Percentiles rank a stretch among this genome's conserved stretches.
Evolutionary conservation across 2,329 filamentous ascomycete genomes (phyloP).

Genomic region (Phyllosticta capitalensis): DNA sequence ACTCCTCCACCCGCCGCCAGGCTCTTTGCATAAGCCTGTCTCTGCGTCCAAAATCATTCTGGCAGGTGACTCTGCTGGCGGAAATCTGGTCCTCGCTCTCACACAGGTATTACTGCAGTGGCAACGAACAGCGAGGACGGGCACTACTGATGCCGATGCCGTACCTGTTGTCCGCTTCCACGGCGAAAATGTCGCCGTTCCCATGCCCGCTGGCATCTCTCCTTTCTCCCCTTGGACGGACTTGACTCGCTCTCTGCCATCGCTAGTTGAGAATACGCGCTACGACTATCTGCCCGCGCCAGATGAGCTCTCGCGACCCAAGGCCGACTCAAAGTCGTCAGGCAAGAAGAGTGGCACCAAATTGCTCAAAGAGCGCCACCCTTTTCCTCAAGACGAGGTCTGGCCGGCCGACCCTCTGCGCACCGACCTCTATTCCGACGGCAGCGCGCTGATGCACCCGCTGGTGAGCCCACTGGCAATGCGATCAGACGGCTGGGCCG

Average conservation of each 20-base stretch:
- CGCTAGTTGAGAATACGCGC: constrained; percentile 39
- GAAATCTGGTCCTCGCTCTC: constrained; percentile 57
- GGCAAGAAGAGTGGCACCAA: constrained; percentile 17
- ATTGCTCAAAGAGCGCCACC: background rate
- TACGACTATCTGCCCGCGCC: constrained; percentile 56
- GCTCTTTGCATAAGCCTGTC: constrained; percentile 57
- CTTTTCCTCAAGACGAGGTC: constrained; percentile 39
- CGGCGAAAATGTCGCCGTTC: constrained; percentile 47
- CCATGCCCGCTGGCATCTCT: constrained; percentile 57
- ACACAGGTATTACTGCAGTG: constrained; percentile 61
- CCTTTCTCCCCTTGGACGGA: constrained; percentile 63
- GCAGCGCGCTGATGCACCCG: constrained; percentile 48
- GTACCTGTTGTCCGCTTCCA: constrained; percentile 49
- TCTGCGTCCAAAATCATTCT: constrained; percentile 58
- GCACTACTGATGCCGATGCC: constrained; percentile 31
- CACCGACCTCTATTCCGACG: constrained; percentile 39
- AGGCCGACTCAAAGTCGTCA: background rate
- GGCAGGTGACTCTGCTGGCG: constrained; percentile 67
- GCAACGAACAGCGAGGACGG: constrained; percentile 22
- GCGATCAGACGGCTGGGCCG: constrained; percentile 46
- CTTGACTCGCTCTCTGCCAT: constrained; percentile 53
- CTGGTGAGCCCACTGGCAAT: constrained; percentile 53
- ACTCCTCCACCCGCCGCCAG: constrained; percentile 61
- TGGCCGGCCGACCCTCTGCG: constrained; percentile 39
- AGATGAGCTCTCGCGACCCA: constrained; percentile 21